Conservation (phyloP, 768 basidiomycete species). For the Xerocomellus chrysenteron region DNA sequence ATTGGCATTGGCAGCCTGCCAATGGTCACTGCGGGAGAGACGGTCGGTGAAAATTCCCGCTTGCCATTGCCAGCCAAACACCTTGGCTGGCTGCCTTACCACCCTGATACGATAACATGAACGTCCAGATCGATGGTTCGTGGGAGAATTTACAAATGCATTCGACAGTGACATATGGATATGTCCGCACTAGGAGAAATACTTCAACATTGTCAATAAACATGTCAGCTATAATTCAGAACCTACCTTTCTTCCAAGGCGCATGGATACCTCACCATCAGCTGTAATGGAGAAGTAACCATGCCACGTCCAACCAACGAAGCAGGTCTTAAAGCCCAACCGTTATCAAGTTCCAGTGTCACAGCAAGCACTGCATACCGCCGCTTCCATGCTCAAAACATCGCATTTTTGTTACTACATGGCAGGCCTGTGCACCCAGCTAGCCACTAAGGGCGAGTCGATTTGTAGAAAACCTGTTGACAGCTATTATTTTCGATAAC, state of each 20-base stretch:
- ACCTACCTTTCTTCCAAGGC: constrained; percentile 1
- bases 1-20: constrained; percentile 14
- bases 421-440: background rate
- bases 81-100: constrained; percentile 1
- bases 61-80: background rate
- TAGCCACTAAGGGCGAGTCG: background rate
- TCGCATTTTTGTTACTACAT: background rate
- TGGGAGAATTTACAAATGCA: constrained; percentile 5
- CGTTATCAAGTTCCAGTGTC: background rate
- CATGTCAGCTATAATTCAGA: background rate
- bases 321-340: background rate
- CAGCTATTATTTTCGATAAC: background rate
- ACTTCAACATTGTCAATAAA: background rate
- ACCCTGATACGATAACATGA: background rate
- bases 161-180: background rate
- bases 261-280: background rate
- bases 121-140: background rate
- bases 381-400: constrained; percentile 1
- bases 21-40: background rate
- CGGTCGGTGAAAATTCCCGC: background rate
- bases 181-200: no score
- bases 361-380: constrained; percentile 21
- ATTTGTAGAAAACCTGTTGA: background rate
- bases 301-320: background rate
- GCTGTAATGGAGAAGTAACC: background rate